Evolutionary conservation across 192 early-diverging fungal genomes (phyloP), one percentile per base, ranked within the genome.

Genomic region (Obelidium mucronatum): DNA sequence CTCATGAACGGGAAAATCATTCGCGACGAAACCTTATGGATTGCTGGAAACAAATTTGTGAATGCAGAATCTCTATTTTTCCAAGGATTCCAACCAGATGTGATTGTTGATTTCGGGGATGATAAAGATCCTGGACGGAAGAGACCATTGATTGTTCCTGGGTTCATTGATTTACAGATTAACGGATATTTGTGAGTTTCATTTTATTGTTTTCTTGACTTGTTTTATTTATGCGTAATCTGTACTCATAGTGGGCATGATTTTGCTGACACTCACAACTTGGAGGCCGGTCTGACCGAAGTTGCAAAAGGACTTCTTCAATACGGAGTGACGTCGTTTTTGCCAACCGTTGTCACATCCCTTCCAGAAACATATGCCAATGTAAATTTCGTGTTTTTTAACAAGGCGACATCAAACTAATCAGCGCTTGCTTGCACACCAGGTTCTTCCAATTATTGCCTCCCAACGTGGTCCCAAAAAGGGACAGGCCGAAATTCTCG

Each of bases 151-250:
- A 83, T 94, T 36, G 88, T 88, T 5, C 92, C 93, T 22, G 93
- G 93, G 2, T 95, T 88, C 67, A 90, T 95, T 60, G 93, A 95
- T 77, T 82, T 91, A 33, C 93, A 95, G 79, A 91, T 95, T 68
- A 95, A 95, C 73, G 93, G 94, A 40, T 56, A 53, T 52, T 95
- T 91, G 44, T 77, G 92, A 93, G 6, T 87, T 24, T 19, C 35
- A 66, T 2, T 66, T 66, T 39, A 39, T 39, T 15, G 83, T 87
- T 44, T 80, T 80, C 3, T n/a, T n/a, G n/a, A n/a, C n/a, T n/a
- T n/a, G n/a, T n/a, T n/a, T n/a, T n/a, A n/a, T n/a, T n/a, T n/a
- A n/a, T n/a, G n/a, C n/a, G n/a, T n/a, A n/a, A n/a, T n/a, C n/a
- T n/a, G n/a, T n/a, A n/a, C n/a, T n/a, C n/a, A n/a, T n/a, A 48